Evolutionary conservation across 2,329 filamentous ascomycete species (phyloP).

Genomic region (Calonectria multiphialidica): DNA sequence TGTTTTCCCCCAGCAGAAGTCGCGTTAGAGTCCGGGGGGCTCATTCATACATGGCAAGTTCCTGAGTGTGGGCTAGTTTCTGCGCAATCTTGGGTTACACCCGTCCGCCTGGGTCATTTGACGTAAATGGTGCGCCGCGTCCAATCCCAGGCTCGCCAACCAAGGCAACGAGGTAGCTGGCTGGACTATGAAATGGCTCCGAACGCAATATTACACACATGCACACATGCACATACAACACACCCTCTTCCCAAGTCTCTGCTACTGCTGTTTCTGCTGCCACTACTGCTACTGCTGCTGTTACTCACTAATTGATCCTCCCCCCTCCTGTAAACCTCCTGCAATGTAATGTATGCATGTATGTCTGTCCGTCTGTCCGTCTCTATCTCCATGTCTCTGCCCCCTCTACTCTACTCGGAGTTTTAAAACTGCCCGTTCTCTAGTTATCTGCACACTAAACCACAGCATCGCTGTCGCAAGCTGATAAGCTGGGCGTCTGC

Average conservation of each 20-base stretch:
- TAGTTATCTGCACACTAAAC: too few species aligned
- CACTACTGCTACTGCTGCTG: background rate
- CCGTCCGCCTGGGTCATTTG: background rate
- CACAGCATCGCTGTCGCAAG: background rate
- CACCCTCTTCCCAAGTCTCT: background rate
- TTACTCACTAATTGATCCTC: too few species aligned
- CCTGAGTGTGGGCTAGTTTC: background rate
- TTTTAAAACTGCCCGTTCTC: too few species aligned
- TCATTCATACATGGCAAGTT: background rate
- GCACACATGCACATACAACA: background rate
- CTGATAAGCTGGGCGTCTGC: conserved; percentile 4
- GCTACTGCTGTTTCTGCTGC: background rate
- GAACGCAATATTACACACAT: background rate
- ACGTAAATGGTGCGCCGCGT: background rate
- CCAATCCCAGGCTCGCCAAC: conserved; percentile 7
- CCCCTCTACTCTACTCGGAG: too few species aligned
- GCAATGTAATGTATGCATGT: too few species aligned
- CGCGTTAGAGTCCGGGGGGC: background rate
- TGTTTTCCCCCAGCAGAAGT: background rate
- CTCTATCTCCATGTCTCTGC: too few species aligned
- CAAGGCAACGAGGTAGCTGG: background rate
- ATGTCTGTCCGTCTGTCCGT: too few species aligned
- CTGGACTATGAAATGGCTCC: background rate
- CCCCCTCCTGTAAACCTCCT: too few species aligned
- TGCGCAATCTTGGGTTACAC: background rate